Evolutionary conservation across 2,329 filamentous ascomycete genomes (phyloP).

Genomic region (Lecanicillium sp.): DNA sequence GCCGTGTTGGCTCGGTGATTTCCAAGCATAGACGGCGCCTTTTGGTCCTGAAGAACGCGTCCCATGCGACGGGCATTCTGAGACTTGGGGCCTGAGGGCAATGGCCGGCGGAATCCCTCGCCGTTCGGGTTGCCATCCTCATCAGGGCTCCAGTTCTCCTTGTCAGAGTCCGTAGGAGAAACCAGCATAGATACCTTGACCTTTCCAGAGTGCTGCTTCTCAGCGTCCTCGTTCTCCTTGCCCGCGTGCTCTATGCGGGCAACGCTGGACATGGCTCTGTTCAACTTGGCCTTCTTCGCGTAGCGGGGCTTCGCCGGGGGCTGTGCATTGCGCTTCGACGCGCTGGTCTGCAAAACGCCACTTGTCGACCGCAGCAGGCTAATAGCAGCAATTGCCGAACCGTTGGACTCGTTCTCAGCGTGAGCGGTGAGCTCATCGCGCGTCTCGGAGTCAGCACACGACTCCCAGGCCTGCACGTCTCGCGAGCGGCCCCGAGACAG

Average conservation of each 20-base stretch:
- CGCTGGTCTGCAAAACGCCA: slow-evolving; percentile 44
- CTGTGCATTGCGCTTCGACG: slow-evolving; percentile 55
- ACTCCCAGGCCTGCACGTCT: slow-evolving; percentile 86
- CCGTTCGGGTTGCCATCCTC: slow-evolving; percentile 34
- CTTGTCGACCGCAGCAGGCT: slow-evolving; percentile 69
- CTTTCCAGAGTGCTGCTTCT: slow-evolving; percentile 17
- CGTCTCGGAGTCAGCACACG: slow-evolving; percentile 74
- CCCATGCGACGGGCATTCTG: slow-evolving; percentile 32
- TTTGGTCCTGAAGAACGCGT: slow-evolving; percentile 33
- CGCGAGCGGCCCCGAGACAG: slow-evolving; percentile 67
- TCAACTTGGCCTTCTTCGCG: slow-evolving; percentile 55
- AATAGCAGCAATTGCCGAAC: slow-evolving; percentile 75
- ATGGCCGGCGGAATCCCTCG: slow-evolving; percentile 23
- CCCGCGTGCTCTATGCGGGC: slow-evolving; percentile 47
- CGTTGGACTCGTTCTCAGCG: slow-evolving; percentile 71
- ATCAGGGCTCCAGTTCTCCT: slow-evolving; percentile 77
- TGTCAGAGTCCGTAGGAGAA: slow-evolving; percentile 66
- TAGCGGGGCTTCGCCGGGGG: slow-evolving; percentile 20
- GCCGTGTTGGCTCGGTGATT: slow-evolving; percentile 31
- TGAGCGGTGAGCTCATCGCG: slow-evolving; percentile 74
- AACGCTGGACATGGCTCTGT: slow-evolving; percentile 53
- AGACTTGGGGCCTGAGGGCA: slow-evolving; percentile 24
- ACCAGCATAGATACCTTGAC: slow-evolving; percentile 32
- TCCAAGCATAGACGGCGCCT: slow-evolving; percentile 22
- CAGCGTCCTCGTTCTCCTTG: slow-evolving; percentile 10